Evolutionary conservation across 805 yeast genomes (phyloP), one percentile per base, ranked within the genome.

Genomic region (Saccharomycopsis selenospora): DNA sequence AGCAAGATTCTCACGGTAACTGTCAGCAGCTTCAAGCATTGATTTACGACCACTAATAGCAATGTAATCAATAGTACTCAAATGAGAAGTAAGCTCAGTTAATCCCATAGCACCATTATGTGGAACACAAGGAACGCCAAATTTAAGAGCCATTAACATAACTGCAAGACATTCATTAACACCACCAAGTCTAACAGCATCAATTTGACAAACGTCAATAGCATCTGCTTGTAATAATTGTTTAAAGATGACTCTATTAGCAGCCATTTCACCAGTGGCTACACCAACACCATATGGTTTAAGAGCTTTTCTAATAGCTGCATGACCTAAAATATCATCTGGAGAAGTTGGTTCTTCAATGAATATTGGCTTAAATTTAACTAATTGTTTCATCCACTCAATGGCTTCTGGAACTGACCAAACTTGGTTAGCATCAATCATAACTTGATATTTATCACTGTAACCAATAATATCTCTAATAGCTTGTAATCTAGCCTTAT

Each of bases 391-490:
- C 43, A 57, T 56, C 53, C 56, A 55, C 17, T 56, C 57, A 47
- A 58, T 56, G 26, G 61, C 60, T 41, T 58, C 56, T 26, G 57
- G 57, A 27, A 58, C 61, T 36, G 53, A 47, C 61, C 61, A 58
- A 10, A 58, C 56, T 43, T 58, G 61, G 44, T 58, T 58, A 11
- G 60, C 60, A 46, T 58, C 61, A 40, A 58, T 57, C 61, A 58
- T 58, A 13, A 43, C 23, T n/a, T 26, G 26, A 36, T 43, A 43
- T 22, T 43, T 43, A 13, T 26, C 36, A n/a, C 63, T 65, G 40
- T 64, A 63, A 4, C 73, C 74, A 41, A 69, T 58, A 7, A 66
- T 63, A 42, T 68, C 70, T 40, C 72, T 57, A 5, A 66, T 70
- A 7, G 66, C 56, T 40, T 57, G 48, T 46, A 68, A 55, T 36